Evolutionary conservation across 2,329 filamentous ascomycete genomes (phyloP).

Genomic region (Ascochyta viciae-villosae): DNA sequence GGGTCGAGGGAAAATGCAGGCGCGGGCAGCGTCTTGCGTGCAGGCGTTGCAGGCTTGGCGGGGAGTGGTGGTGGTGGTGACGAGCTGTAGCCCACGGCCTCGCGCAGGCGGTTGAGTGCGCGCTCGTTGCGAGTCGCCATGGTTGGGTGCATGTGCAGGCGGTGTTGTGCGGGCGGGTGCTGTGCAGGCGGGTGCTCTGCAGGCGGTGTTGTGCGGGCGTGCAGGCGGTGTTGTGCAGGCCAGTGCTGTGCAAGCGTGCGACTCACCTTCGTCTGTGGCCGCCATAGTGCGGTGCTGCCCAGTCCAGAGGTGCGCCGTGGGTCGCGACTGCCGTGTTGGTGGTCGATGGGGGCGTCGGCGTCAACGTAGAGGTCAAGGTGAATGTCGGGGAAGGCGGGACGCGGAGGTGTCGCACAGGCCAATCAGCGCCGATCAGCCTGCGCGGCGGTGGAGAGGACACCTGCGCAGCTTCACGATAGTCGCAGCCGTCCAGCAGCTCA

Average conservation of each 20-base stretch:
- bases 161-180: neutral
- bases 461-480: slow-evolving; percentile 25
- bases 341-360: neutral
- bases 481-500: neutral
- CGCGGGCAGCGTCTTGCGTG: slow-evolving; percentile 2
- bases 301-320: slow-evolving; percentile 3
- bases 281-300: slow-evolving; percentile 36
- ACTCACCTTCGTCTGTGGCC: slow-evolving; percentile 49
- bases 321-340: slow-evolving; percentile 14
- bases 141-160: neutral
- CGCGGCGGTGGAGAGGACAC: slow-evolving; percentile 33
- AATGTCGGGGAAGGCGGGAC: slow-evolving; percentile 27
- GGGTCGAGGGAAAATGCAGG: neutral
- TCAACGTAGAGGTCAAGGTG: too few relatives aligned
- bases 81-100: slow-evolving; percentile 30
- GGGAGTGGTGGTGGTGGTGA: slow-evolving; percentile 7
- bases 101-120: slow-evolving; percentile 11
- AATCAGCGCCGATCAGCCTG: slow-evolving; percentile 24
- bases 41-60: neutral
- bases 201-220: too few relatives aligned
- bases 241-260: neutral
- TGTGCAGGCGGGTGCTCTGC: too few relatives aligned
- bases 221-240: too few relatives aligned
- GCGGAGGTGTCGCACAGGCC: slow-evolving; percentile 22
- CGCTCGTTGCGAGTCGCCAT: neutral